phyloP scores from a whole-genome alignment of 805 yeast species.

The Suhomyces sp. region DNA sequence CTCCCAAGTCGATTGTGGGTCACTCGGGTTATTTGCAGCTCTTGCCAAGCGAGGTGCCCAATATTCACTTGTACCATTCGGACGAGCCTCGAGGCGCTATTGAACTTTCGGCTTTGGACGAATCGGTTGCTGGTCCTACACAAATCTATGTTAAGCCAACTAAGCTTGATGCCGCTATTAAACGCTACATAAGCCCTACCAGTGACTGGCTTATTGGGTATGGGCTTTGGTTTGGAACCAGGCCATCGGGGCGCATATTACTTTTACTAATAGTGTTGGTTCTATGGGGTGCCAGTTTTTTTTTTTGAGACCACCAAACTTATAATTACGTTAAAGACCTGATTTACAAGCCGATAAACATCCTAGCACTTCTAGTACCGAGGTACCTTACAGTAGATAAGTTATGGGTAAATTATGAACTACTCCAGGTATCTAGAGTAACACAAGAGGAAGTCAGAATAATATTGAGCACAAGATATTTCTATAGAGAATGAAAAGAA shows the following conservation, averaged over 20 bases:
- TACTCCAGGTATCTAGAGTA: no score
- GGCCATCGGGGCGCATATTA: conserved; percentile 31
- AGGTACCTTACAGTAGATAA: no score
- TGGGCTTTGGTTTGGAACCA: conserved; percentile 33
- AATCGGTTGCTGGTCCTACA: conserved; percentile 38
- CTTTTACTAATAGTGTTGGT: conserved; percentile 16
- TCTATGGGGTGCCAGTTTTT: not conserved
- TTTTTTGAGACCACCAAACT: not conserved
- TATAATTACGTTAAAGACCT: no score
- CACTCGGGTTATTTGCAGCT: conserved; percentile 29
- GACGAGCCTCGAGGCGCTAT: conserved; percentile 3
- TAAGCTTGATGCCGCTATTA: conserved; percentile 26
- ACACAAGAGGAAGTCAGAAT: no score
- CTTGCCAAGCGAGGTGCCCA: conserved; percentile 14
- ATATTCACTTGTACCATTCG: conserved; percentile 1
- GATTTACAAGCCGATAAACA: no score
- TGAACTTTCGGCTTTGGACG: conserved; percentile 12
- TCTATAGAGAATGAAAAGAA: no score
- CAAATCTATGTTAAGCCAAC: conserved; percentile 37
- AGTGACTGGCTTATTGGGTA: conserved; percentile 34
- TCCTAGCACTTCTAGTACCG: no score
- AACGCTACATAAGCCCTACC: conserved; percentile 21
- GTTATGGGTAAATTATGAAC: no score
- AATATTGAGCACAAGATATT: no score
- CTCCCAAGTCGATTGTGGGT: conserved; percentile 34